Evolutionary conservation across 768 basidiomycete species (phyloP), one percentile per base, ranked within the genome.

Genomic region (Clathrus columnatus): DNA sequence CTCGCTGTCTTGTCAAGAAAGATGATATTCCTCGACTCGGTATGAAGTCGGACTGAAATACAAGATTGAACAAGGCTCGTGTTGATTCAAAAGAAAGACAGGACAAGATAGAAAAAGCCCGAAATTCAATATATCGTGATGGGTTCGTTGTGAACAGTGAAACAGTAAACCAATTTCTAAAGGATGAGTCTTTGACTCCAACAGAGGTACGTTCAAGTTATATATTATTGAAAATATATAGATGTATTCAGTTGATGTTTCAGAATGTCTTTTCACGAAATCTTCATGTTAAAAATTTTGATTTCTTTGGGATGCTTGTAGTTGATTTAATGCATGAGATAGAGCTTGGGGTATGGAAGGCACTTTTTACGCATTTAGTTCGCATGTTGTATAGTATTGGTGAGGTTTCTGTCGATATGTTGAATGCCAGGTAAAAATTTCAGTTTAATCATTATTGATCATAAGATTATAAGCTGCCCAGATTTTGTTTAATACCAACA

Each of bases 301-400:
- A 68, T 53, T 49, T 66, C 17, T 61, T 65, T 54, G 23, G 42
- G 0, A 61, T 72, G 53, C 59, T 71, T 2, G 60, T 64, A 0
- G 62, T 63, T 0, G 70, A 73, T 14, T 52, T 71, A 5, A 27
- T 70, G 48, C 70, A 70, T 29, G 66, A 69, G 30, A 58, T 68
- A 18, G 69, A 73, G 26, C 59, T 72, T 0, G 69, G 72, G 0
- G 63, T 65, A 0, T 71, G 68, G 67, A 72, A 72, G 46, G 26
- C 48, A 20, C 1, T 64, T 28, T 63, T 69, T 30, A 57, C 52
- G 2, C 69, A 70, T 36, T 54, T 69, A 0, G 51, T 70, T 5
- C 60, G 63, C 0, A 61, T 70, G 11, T 57, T 69, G 0, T 49
- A 56, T 24, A 41, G 61, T 8, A 45, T 60, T 0, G 52, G 32